Percentiles rank a stretch among this genome's conserved stretches.
These are phyloP conservation scores for Hygrophorus russula DNA, from an alignment of 768 basidiomycete genomes.

Conservation along the genomic window DNA sequence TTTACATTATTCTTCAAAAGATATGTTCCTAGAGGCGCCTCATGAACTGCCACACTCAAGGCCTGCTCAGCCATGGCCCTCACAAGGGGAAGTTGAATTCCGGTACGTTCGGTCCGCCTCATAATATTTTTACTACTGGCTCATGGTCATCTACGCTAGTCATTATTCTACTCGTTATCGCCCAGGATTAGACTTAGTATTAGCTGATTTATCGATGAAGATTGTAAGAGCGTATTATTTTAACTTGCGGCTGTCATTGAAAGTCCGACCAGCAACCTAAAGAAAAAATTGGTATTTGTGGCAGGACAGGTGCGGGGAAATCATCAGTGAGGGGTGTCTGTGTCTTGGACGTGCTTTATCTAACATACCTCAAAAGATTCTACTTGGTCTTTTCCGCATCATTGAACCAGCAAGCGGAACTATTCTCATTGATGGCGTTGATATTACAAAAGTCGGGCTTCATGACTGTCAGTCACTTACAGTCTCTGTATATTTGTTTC, in stretches of 20 bases:
- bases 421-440: constrained; percentile 73
- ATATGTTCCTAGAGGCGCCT: constrained; percentile 65
- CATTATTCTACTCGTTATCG: constrained; percentile 73
- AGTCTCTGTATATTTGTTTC: too few species aligned
- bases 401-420: constrained; percentile 60
- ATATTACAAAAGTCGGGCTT: constrained; percentile 69
- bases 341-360: constrained; percentile 1
- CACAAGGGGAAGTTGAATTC: constrained; percentile 64
- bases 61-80: constrained; percentile 58
- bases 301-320: constrained; percentile 74
- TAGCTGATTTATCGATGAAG: constrained; percentile 62
- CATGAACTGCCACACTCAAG: constrained; percentile 51
- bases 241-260: too few species aligned
- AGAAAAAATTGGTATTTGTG: constrained; percentile 90
- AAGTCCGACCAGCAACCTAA: too few species aligned
- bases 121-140: not conserved
- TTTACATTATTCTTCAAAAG: constrained; percentile 69
- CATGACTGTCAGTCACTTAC: constrained; percentile 41
- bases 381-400: constrained; percentile 68
- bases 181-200: constrained; percentile 64
- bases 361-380: constrained; percentile 29
- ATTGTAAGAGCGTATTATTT: constrained; percentile 40
- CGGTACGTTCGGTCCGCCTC: constrained; percentile 27
- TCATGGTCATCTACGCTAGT: constrained; percentile 21
- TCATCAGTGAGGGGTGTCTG: constrained; percentile 42